Conservation (phyloP, 2,329 filamentous ascomycete species). For the Penicillium nordicum region DNA sequence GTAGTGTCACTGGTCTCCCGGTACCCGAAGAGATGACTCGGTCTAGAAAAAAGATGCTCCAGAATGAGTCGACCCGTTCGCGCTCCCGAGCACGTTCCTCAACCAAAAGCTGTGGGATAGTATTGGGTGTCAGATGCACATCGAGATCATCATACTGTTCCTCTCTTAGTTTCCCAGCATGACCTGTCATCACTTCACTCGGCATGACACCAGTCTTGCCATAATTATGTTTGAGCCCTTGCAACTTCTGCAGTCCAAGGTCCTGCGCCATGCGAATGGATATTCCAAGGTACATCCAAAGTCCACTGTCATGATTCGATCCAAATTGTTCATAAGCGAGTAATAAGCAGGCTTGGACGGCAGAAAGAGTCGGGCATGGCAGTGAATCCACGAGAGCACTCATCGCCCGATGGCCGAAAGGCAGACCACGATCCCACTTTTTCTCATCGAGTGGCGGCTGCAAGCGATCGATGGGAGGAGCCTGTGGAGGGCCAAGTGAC, state of each 20-base stretch:
- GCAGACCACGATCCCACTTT: slow-evolving; percentile 67
- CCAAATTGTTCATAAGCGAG: slow-evolving; percentile 89
- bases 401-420: slow-evolving; percentile 78
- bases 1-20: slow-evolving; percentile 75
- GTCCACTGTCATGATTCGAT: slow-evolving; percentile 78
- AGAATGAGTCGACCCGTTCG: slow-evolving; percentile 82
- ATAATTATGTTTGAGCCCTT: slow-evolving; percentile 62
- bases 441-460: slow-evolving; percentile 32
- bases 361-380: slow-evolving; percentile 75
- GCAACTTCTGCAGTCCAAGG: slow-evolving; percentile 75
- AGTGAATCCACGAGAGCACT: slow-evolving; percentile 79
- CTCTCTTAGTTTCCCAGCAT: slow-evolving; percentile 43
- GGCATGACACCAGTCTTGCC: slow-evolving; percentile 56
- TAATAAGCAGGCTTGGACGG: slow-evolving; percentile 77
- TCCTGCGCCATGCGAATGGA: slow-evolving; percentile 80
- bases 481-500: slow-evolving; percentile 48
- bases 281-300: slow-evolving; percentile 92
- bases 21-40: slow-evolving; percentile 84
- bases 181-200: slow-evolving; percentile 50
- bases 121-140: slow-evolving; percentile 23
- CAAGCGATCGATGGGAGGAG: slow-evolving; percentile 49
- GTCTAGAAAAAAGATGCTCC: slow-evolving; percentile 85
- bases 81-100: slow-evolving; percentile 66
- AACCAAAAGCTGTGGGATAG: slow-evolving; percentile 45
- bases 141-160: slow-evolving; percentile 46